phyloP scores from a whole-genome alignment of 768 basidiomycete species.

The Amanita rimosa region DNA sequence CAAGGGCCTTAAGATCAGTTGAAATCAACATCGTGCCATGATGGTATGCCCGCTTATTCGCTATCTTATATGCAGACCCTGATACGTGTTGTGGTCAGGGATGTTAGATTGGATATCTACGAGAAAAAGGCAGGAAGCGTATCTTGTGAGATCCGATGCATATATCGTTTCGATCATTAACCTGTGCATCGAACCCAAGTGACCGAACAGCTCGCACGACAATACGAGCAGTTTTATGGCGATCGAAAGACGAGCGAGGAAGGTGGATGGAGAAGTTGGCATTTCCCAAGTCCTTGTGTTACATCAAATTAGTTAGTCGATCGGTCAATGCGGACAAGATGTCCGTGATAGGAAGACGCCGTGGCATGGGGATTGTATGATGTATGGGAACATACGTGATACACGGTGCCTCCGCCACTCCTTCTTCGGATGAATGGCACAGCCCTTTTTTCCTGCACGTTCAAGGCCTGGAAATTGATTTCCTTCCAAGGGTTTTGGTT shows the following conservation, averaged over 20 bases:
- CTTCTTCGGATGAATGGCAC: conserved; percentile 76
- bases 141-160: conserved; percentile 85
- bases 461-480: conserved; percentile 59
- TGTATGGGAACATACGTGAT: conserved; percentile 54
- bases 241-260: conserved; percentile 70
- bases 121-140: conserved; percentile 25
- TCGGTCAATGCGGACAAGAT: too few species aligned
- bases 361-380: not conserved
- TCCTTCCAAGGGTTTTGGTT: conserved; percentile 99
- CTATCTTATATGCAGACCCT: conserved; percentile 96
- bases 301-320: not conserved
- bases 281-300: conserved; percentile 83
- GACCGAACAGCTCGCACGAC: conserved; percentile 65
- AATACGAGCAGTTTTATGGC: conserved; percentile 67
- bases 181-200: conserved; percentile 62
- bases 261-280: conserved; percentile 95
- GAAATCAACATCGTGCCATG: conserved; percentile 98
- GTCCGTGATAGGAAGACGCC: not conserved
- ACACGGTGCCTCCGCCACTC: conserved; percentile 94
- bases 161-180: conserved; percentile 90
- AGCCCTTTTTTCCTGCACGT: conserved; percentile 10
- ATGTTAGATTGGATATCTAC: not conserved
- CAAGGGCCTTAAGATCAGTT: conserved; percentile 60
- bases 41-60: conserved; percentile 84
- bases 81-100: conserved; percentile 54